Evolutionary conservation across 768 basidiomycete genomes (phyloP), one percentile per base, ranked within the genome.

Genomic region (Rhodosporidiobolus odoratus): DNA sequence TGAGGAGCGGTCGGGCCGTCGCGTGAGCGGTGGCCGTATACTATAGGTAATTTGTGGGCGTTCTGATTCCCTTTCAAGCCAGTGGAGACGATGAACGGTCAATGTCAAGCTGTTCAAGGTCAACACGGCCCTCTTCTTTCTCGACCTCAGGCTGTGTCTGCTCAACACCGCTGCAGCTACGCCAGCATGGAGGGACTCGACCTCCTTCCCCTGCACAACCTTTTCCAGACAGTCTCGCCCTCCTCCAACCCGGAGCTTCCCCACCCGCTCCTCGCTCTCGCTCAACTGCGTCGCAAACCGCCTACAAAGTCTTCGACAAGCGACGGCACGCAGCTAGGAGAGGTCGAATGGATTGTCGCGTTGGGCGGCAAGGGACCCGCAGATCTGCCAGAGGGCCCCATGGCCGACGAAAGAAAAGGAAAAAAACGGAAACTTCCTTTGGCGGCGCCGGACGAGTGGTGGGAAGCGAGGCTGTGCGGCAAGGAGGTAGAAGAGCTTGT

Each of bases 231-330:
- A 4, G 17, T 63, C 38, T 0, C 23, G 21, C 9, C 62, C 2
- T 12, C 37, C 23, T 38, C 40, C n/a, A 16, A 32, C 30, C 27
- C 38, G 2, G 50, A 52, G n/a, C 50, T 53, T 40, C 35, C 25
- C 27, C 52, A 63, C 38, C 62, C 62, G 3, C 52, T 63, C 62
- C n/a, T 54, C 62, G 38, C n/a, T 30, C 27, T 63, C 62, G 52
- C 52, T 27, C 27, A 54, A 6, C 21, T 54, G 16, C 17, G 17
- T 21, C 62, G 62, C 21, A 21, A 25, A 3, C 62, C 62, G 13
- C 30, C 62, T 21, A 10, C 40, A 30, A 43, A 45, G 30, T 41
- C 27, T 3, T 4, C 30, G 8, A 13, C 6, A 4, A 3, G 6
- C 43, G n/a, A 41, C n/a, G n/a, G n/a, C n/a, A n/a, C n/a, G n/a